phyloP scores from a whole-genome alignment of 345 rosid genomes.

The Linum tenue region DNA sequence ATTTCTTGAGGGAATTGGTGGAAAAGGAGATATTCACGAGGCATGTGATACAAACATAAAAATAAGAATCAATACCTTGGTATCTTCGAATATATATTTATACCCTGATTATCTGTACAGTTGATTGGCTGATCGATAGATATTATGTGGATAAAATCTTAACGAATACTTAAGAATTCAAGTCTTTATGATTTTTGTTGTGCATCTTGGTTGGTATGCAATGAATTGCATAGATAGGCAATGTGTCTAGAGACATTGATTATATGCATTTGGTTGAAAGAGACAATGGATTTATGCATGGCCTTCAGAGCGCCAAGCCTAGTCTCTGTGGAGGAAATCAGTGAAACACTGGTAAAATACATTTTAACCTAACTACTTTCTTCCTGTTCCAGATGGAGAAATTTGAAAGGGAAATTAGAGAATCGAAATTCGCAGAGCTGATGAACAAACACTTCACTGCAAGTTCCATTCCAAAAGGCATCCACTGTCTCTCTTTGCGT shows the following conservation, averaged over 20 bases:
- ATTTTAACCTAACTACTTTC: not conserved
- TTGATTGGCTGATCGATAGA: not conserved
- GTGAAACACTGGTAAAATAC: not conserved
- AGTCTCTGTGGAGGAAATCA: not conserved
- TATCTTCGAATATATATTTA: not conserved
- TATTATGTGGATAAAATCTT: not conserved
- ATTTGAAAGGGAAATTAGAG: conserved; percentile 7
- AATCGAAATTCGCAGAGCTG: conserved; percentile 4
- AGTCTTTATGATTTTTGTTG: not conserved
- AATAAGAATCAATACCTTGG: not conserved
- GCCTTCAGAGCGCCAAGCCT: not conserved
- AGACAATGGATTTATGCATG: not conserved
- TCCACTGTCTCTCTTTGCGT: conserved; percentile 76
- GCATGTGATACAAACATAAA: not conserved
- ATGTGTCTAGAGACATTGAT: not conserved
- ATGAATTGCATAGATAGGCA: not conserved
- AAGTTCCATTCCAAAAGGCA: conserved; percentile 71
- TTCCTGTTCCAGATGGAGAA: conserved; percentile 1
- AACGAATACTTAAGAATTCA: not conserved
- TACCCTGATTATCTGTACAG: not conserved
- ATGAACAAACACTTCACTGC: conserved; percentile 57
- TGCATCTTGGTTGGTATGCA: not conserved
- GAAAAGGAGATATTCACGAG: not conserved
- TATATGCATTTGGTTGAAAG: too few species aligned
- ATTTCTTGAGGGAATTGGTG: not conserved